A percentile compares a stretch with the other conserved stretches of the same genome.
phyloP scores from a whole-genome alignment of 2,329 filamentous ascomycete species.

The Sporothrix mexicana region DNA sequence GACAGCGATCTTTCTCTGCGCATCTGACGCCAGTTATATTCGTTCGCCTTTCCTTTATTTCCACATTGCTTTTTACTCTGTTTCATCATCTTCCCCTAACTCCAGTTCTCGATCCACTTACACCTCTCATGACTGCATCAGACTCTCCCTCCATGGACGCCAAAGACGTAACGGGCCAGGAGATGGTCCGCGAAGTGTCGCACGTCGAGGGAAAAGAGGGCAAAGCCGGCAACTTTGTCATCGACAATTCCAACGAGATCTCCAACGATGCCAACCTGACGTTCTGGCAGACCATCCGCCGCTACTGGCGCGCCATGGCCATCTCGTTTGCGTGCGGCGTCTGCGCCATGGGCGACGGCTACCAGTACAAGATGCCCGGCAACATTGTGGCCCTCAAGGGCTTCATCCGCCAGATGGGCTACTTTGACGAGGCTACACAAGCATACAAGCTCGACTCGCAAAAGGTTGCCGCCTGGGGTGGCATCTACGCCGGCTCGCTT shows the following conservation, averaged over 20 bases:
- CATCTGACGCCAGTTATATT: not conserved
- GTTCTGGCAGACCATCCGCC: slow-evolving; percentile 28
- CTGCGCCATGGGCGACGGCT: slow-evolving; percentile 34
- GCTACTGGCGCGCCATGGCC: slow-evolving; percentile 34
- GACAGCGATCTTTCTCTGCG: not conserved
- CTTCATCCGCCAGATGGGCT: slow-evolving; percentile 32
- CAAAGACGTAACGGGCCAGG: not conserved
- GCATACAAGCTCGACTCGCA: slow-evolving; percentile 28
- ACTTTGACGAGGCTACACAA: slow-evolving; percentile 22
- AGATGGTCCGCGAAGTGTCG: slow-evolving; percentile 4
- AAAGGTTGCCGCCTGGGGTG: slow-evolving; percentile 30
- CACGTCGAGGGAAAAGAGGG: slow-evolving; percentile 29
- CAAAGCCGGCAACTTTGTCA: slow-evolving; percentile 31
- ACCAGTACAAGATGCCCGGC: slow-evolving; percentile 34
- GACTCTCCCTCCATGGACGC: not conserved
- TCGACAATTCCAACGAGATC: slow-evolving; percentile 31
- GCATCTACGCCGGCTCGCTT: slow-evolving; percentile 27
- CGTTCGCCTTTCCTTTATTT: not conserved
- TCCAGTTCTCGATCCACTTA: too few relatives aligned
- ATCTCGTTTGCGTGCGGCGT: slow-evolving; percentile 32
- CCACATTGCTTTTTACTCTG: not conserved
- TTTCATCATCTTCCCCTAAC: not conserved
- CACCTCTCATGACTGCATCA: slow-evolving; percentile 4
- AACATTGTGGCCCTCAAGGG: slow-evolving; percentile 33
- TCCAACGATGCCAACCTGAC: slow-evolving; percentile 30